These are phyloP conservation scores for Serendipita sp. DNA, from an alignment of 768 basidiomycete genomes.

Conservation along the genomic window DNA sequence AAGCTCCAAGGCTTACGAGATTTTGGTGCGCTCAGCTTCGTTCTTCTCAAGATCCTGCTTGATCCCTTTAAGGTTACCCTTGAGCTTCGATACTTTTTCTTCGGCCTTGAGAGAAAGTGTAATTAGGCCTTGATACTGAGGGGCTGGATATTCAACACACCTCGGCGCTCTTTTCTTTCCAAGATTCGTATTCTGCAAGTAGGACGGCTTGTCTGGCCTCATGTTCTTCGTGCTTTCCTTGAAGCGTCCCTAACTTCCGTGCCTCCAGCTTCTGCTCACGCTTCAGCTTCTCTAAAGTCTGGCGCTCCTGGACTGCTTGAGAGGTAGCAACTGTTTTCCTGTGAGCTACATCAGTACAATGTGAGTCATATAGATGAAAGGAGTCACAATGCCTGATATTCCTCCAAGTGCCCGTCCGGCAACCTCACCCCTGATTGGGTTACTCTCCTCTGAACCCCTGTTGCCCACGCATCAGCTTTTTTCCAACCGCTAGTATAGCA, in stretches of 20 bases:
- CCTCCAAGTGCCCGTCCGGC: constrained; percentile 67
- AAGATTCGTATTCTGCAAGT: constrained; percentile 33
- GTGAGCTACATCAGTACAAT: not conserved
- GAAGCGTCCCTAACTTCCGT: constrained; percentile 47
- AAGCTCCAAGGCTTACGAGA: constrained; percentile 37
- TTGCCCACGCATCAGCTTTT: not conserved
- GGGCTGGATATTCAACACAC: constrained; percentile 22
- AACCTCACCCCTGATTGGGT: constrained; percentile 64
- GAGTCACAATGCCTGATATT: constrained; percentile 68
- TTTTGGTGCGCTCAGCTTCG: constrained; percentile 64
- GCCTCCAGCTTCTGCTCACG: constrained; percentile 67
- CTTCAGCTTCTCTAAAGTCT: constrained; percentile 59
- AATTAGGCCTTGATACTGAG: not conserved
- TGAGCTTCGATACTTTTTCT: constrained; percentile 36
- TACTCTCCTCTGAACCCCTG: constrained; percentile 60
- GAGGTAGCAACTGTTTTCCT: constrained; percentile 71
- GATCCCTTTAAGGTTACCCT: constrained; percentile 43
- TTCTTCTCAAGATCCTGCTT: constrained; percentile 73
- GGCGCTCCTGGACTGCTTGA: constrained; percentile 74
- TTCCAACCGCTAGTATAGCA: not conserved
- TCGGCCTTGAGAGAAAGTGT: constrained; percentile 33
- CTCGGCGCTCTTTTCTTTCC: constrained; percentile 40
- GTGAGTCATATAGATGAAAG: not conserved
- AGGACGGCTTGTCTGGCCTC: constrained; percentile 42
- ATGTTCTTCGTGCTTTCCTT: constrained; percentile 53